phyloP scores from a whole-genome alignment of 345 rosid genomes.

The Salix koriyanagi region DNA sequence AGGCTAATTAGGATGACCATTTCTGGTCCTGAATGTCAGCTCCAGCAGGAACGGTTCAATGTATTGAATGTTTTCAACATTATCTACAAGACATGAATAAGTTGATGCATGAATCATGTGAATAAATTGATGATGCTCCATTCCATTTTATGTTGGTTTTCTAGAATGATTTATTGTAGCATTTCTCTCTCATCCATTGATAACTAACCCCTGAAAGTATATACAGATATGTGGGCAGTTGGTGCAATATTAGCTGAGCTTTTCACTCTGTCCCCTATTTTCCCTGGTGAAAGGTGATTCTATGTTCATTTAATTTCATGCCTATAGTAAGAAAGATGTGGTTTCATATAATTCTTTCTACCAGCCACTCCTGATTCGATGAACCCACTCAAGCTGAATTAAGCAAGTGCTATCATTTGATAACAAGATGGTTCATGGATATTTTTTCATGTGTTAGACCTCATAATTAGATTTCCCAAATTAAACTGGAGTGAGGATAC shows the following conservation, averaged over 20 bases:
- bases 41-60: too few relatives aligned
- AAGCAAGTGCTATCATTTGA: too few relatives aligned
- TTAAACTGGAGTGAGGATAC: too few relatives aligned
- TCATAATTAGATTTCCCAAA: background rate
- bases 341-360: background rate
- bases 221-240: slow-evolving; percentile 96
- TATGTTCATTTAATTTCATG: background rate
- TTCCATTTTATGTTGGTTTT: background rate
- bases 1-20: too few relatives aligned
- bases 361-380: too few relatives aligned
- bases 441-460: background rate
- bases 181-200: slow-evolving; percentile 1
- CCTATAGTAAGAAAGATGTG: background rate
- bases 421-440: background rate
- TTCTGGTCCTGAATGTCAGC: too few relatives aligned
- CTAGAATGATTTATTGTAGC: slow-evolving; percentile 5
- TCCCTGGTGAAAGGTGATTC: slow-evolving; percentile 90
- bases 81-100: background rate
- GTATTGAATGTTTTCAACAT: too few relatives aligned
- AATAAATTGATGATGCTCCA: background rate
- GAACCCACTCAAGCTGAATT: too few relatives aligned
- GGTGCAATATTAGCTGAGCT: slow-evolving; percentile 94
- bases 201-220: slow-evolving; percentile 19
- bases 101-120: background rate
- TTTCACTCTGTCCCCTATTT: slow-evolving; percentile 75